Conservation (phyloP, 1,139 yeast species). For the Candida glucosophila region DNA sequence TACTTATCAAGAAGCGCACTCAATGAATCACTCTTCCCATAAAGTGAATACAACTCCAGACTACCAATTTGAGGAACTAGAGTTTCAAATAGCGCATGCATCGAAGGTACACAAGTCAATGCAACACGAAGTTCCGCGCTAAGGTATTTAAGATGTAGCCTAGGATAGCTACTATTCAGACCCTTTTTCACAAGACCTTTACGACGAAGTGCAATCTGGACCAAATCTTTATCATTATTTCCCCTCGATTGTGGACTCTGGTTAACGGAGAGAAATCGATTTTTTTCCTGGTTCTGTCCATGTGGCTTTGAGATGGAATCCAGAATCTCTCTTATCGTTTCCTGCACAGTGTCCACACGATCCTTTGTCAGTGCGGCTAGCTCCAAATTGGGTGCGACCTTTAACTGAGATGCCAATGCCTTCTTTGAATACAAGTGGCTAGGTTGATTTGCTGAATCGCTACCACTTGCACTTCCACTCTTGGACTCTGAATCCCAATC, state of each 20-base stretch:
- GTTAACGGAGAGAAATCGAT: neutral
- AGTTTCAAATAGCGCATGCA: conserved; percentile 34
- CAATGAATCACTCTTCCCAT: no score
- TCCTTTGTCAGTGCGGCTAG: no score
- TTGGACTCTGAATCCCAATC: no score
- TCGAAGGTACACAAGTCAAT: conserved; percentile 35
- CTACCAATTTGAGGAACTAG: conserved; percentile 27
- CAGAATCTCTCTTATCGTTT: no score
- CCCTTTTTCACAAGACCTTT: conserved; percentile 16
- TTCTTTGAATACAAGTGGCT: no score
- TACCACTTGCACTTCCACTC: no score
- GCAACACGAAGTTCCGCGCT: conserved; percentile 46
- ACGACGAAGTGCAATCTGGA: conserved; percentile 33
- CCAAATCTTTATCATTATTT: conserved; percentile 16
- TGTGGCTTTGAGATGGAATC: no score
- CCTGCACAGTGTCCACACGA: no score
- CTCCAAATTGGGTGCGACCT: no score
- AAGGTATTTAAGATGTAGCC: conserved; percentile 42
- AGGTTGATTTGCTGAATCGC: no score
- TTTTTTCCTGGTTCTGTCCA: conserved; percentile 1
- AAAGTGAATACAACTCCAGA: conserved; percentile 7
- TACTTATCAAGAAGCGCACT: no score
- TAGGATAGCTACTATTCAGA: conserved; percentile 9
- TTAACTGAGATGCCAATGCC: no score
- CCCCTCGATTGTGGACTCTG: conserved; percentile 6